These are phyloP conservation scores for Aulographum hederae DNA, from an alignment of 2,329 filamentous ascomycete species.

Conservation along the genomic window DNA sequence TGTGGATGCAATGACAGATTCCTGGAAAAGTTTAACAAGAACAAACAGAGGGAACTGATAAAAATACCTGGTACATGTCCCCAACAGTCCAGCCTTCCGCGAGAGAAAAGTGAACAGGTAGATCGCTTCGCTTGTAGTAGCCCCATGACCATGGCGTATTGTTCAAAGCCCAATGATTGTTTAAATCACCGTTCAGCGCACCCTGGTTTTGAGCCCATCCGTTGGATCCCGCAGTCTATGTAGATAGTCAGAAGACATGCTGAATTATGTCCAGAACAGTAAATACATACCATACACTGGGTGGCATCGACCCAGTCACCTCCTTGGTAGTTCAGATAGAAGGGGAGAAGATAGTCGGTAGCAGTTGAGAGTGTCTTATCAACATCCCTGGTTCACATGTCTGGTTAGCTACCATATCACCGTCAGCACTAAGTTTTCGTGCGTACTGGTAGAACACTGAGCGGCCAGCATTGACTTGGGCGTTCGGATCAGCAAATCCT, in stretches of 20 bases:
- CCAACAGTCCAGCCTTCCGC: conserved; percentile 35
- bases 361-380: conserved; percentile 19
- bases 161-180: conserved; percentile 34
- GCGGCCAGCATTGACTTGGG: conserved; percentile 22
- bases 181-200: conserved; percentile 31
- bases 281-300: conserved; percentile 29
- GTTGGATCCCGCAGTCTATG: conserved; percentile 25
- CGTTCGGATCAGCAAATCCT: conserved; percentile 37
- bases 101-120: conserved; percentile 36
- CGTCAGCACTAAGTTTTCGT: no score
- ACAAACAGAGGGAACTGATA: conserved; percentile 10
- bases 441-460: conserved; percentile 11
- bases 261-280: background rate
- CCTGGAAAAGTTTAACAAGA: conserved; percentile 11
- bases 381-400: conserved; percentile 31
- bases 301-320: conserved; percentile 31
- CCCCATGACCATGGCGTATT: conserved; percentile 37
- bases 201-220: conserved; percentile 33
- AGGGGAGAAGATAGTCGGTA: conserved; percentile 29
- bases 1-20: conserved; percentile 32
- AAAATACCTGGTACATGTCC: conserved; percentile 43
- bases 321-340: conserved; percentile 36
- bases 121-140: conserved; percentile 30
- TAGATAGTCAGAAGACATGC: background rate
- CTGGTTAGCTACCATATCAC: no score